A percentile compares a stretch with the other conserved stretches of the same genome.
These are phyloP conservation scores for Lentinula boryana DNA, from an alignment of 768 basidiomycete species.

Conservation along the genomic window DNA sequence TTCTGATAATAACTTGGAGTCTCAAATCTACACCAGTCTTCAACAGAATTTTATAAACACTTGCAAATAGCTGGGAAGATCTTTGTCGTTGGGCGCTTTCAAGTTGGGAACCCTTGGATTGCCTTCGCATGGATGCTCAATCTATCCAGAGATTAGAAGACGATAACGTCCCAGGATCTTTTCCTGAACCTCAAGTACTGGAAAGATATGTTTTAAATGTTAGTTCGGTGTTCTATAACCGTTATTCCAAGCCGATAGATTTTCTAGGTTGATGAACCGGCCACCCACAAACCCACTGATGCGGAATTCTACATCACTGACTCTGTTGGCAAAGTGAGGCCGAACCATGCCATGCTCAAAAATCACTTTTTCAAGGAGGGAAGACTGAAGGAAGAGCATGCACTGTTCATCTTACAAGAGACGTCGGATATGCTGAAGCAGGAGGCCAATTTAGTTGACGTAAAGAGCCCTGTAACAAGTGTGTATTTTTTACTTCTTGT, in stretches of 20 bases:
- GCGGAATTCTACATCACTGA: slow-evolving; percentile 62
- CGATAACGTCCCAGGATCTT: not conserved
- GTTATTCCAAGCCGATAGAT: not conserved
- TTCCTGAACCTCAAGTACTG: not conserved
- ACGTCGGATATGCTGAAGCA: slow-evolving; percentile 58
- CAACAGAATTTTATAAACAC: not conserved
- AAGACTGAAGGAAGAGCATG: slow-evolving; percentile 75
- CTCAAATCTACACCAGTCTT: not conserved
- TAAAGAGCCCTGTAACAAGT: slow-evolving; percentile 91
- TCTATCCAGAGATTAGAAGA: not conserved
- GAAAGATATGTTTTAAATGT: slow-evolving; percentile 1
- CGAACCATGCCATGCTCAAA: slow-evolving; percentile 77
- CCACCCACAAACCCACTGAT: slow-evolving; percentile 57
- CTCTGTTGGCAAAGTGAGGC: slow-evolving; percentile 48
- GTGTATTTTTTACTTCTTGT: slow-evolving; percentile 21
- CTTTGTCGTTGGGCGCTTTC: not conserved
- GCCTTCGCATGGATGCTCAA: slow-evolving; percentile 7
- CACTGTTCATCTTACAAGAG: slow-evolving; percentile 71
- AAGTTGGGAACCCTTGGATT: not conserved
- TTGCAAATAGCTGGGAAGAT: not conserved
- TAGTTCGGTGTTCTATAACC: not conserved
- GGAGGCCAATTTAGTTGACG: slow-evolving; percentile 83
- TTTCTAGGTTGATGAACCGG: slow-evolving; percentile 64
- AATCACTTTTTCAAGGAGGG: slow-evolving; percentile 90
- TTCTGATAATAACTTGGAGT: not conserved